A percentile compares a stretch with the other conserved stretches of the same genome.
Conservation (phyloP, 2,329 filamentous ascomycete genomes). For the Fusarium sp. region DNA sequence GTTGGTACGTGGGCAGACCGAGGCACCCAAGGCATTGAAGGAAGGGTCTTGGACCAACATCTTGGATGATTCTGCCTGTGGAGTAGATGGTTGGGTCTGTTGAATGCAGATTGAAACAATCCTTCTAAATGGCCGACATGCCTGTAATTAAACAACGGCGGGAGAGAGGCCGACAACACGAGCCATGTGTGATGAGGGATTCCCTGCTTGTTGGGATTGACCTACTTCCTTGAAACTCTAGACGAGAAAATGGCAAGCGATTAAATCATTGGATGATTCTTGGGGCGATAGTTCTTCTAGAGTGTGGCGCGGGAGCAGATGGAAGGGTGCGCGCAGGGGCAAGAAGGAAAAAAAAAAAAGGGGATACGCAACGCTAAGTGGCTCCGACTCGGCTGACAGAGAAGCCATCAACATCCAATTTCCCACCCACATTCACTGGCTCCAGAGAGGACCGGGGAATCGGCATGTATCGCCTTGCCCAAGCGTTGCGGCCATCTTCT, state of each 20-base stretch:
- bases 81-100: neutral
- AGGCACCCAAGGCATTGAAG: neutral
- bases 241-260: neutral
- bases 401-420: constrained; percentile 44
- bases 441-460: constrained; percentile 31
- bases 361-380: constrained; percentile 38
- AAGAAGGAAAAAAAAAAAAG: constrained; percentile 26
- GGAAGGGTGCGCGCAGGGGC: constrained; percentile 1
- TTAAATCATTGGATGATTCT: constrained; percentile 8
- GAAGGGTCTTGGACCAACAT: neutral
- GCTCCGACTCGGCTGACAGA: constrained; percentile 38
- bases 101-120: neutral
- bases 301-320: constrained; percentile 26
- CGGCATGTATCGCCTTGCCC: constrained; percentile 29
- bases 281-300: constrained; percentile 17
- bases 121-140: constrained; percentile 13
- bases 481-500: constrained; percentile 10
- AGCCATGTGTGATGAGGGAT: constrained; percentile 13
- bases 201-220: constrained; percentile 16
- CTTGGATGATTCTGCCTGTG: neutral
- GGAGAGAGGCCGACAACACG: constrained; percentile 4
- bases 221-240: constrained; percentile 9
- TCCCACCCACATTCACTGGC: constrained; percentile 37
- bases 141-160: constrained; percentile 27
- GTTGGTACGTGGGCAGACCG: neutral